Conservation (phyloP, 305 asterid species). For the Fraxinus xanthoxyloides region DNA sequence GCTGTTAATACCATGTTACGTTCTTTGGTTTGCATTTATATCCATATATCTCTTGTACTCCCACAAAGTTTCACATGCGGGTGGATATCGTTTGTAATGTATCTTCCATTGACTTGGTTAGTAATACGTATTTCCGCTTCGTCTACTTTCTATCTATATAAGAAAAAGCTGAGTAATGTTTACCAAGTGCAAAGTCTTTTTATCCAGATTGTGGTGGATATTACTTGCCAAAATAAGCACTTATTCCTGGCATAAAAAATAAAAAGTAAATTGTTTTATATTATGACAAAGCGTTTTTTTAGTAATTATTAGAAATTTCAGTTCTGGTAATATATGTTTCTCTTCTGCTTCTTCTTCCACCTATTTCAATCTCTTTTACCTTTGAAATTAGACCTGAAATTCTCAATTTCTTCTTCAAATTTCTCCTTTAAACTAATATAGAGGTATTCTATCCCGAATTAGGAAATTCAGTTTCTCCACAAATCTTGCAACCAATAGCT, state of each 20-base stretch:
- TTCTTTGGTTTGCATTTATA: slow-evolving; percentile 8
- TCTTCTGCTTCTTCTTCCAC: neutral
- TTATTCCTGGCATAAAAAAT: neutral
- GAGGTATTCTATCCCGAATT: neutral
- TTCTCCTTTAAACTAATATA: neutral
- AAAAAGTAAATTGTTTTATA: neutral
- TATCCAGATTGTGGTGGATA: neutral
- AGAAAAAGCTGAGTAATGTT: neutral
- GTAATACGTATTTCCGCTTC: neutral
- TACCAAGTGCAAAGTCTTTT: neutral
- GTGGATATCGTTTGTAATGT: neutral
- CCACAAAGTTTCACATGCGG: neutral
- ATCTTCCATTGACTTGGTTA: neutral
- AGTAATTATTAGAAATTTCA: neutral
- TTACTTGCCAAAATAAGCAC: neutral
- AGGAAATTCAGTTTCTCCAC: neutral
- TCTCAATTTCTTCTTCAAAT: neutral
- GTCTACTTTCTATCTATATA: neutral
- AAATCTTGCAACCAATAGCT: neutral
- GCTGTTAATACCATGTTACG: neutral
- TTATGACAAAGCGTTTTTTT: neutral
- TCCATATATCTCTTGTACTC: slow-evolving; percentile 5
- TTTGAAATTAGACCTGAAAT: neutral
- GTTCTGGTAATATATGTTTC: neutral
- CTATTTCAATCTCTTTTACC: neutral